Base-by-base conservation (phyloP, 352 stramenopile genomes). In the Phytophthora hybrid region DNA sequence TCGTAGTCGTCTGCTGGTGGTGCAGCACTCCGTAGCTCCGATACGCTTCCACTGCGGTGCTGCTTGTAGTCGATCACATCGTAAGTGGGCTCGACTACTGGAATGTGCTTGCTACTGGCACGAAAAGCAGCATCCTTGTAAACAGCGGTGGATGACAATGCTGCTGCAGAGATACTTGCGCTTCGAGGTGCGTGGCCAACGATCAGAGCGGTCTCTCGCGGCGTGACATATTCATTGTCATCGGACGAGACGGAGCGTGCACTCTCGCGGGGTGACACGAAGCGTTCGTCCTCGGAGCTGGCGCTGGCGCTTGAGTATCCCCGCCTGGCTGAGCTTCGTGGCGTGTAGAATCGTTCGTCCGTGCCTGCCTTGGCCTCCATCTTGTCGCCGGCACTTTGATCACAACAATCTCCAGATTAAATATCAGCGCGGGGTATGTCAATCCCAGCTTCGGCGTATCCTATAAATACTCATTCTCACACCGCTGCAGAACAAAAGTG, bases 341-440 rank as follows among this genome's bases (percentile, higher is more conserved):
- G 83, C 26, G 84, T 92, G 82, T 88, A 85, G 70, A 93, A 92
- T 32, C 81, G 78, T 16, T 93, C 84, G 55, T 92, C 82, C 8
- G 26, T 46, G 18, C 60, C 61, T 31, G 73, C 61, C 59, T 90
- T 91, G 3, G 72, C 62, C 26, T 91, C 78, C 86, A 89, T 91
- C 9, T 23, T 66, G 2, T 11, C 18, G 19, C 29, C 34, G 51
- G 14, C 19, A 29, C 49, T 16, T 31, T 31, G n/a, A 29, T 66
- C 60, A 47, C 13, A 66, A 52, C 21, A 74, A 47, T 76, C 31
- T 59, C 44, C 47, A 58, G 13, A 59, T 59, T 37, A 69, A 74
- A 47, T 1, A 60, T 13, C 23, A 29, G 16, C 19, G n/a, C 7
- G 5, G 46, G 6, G 11, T 1, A 47, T 18, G 26, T 11, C 21